Percentiles rank a stretch among this genome's conserved stretches.
phyloP scores from a whole-genome alignment of 345 rosid genomes.

The Lepidium didymum region DNA sequence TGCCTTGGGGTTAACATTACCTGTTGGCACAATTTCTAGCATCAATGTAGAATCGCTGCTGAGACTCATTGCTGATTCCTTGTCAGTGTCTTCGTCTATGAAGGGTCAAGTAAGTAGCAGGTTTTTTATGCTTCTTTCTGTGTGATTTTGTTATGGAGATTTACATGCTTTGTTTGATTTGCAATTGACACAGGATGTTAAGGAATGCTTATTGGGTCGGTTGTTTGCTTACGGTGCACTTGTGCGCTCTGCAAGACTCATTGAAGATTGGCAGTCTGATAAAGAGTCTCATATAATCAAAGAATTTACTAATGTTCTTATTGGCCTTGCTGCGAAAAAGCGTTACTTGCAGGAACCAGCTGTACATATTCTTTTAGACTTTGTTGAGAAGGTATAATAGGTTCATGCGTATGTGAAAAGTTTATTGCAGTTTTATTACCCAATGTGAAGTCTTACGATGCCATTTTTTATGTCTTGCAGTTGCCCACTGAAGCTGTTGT shows the following conservation, averaged over 20 bases:
- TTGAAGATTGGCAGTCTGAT: slow-evolving; percentile 52
- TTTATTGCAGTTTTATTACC: background rate
- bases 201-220: slow-evolving; percentile 84
- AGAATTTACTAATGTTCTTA: slow-evolving; percentile 53
- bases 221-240: slow-evolving; percentile 89
- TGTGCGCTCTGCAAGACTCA: slow-evolving; percentile 66
- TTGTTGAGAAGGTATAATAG: slow-evolving; percentile 62
- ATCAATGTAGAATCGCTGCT: slow-evolving; percentile 61
- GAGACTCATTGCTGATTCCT: slow-evolving; percentile 56
- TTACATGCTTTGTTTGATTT: slow-evolving; percentile 1
- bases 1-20: slow-evolving; percentile 74
- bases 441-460: background rate
- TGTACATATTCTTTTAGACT: slow-evolving; percentile 55
- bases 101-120: slow-evolving; percentile 75
- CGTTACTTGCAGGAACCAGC: slow-evolving; percentile 92
- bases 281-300: slow-evolving; percentile 45
- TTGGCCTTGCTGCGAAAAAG: slow-evolving; percentile 69
- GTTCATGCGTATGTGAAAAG: background rate
- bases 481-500: slow-evolving; percentile 55
- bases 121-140: background rate
- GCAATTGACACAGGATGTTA: slow-evolving; percentile 54
- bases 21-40: slow-evolving; percentile 45
- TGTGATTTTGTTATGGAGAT: background rate
- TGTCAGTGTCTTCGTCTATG: slow-evolving; percentile 86
- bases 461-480: slow-evolving; percentile 30